Evolutionary conservation across 2,329 filamentous ascomycete genomes (phyloP), one percentile per base, ranked within the genome.

Genomic region (Clathrospora elynae): DNA sequence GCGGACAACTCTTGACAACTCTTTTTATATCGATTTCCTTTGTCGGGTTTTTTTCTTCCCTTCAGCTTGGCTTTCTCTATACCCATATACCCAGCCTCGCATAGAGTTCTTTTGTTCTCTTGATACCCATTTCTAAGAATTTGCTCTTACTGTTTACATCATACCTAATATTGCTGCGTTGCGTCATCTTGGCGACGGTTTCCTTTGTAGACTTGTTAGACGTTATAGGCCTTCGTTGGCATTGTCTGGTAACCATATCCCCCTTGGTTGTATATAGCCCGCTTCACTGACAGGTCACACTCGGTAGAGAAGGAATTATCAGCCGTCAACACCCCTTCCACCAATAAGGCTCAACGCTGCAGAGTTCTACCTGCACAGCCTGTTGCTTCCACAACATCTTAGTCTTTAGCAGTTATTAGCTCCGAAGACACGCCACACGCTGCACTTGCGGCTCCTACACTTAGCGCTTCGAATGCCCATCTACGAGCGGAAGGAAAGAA

Each of bases 71-170:
- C 45, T 36, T 35, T 30, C 33, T 46, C 17, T 42, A 51, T 54
- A 49, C 36, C 40, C 48, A 51, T 51, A 54, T 54, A 54, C 51
- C 51, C 48, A 41, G 50, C 41, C 36, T 49, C 17, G 37, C n/a
- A n/a, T n/a, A n/a, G n/a, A n/a, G n/a, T n/a, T n/a, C n/a, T n/a
- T n/a, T n/a, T n/a, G n/a, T n/a, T 34, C 37, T 32, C 18, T 34
- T 41, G 37, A 41, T 41, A 41, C 37, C 37, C 37, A 28, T 34
- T 23, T 33, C 30, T 33, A 41, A 23, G 13, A 20, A 22, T 28
- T 28, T 34, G 30, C 16, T 10, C 20, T 6, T 23, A 10, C n/a
- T n/a, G n/a, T n/a, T 23, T 23, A 23, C 20, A 23, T 23, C 20
- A 10, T 41, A 38, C 10, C 35, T 41, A 41, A 34, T 41, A 41